Evolutionary conservation across 768 basidiomycete genomes (phyloP).

Genomic region (Rhodotorula kratochvilovae): DNA sequence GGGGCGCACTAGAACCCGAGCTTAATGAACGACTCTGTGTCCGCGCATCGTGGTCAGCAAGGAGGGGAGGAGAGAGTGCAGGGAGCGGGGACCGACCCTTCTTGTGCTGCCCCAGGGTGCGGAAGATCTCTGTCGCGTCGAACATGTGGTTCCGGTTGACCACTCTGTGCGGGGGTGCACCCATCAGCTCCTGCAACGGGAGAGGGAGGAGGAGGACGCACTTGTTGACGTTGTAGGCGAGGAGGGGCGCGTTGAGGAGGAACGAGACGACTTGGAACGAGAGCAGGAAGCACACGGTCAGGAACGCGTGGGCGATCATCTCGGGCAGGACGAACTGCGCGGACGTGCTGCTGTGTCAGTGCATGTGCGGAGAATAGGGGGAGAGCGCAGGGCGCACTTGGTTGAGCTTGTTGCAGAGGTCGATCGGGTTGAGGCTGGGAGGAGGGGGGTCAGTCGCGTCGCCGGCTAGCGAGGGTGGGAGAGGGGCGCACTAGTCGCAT

Average conservation of each 20-base stretch:
- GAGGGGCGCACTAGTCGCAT: slow-evolving; percentile 55
- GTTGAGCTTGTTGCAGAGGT: slow-evolving; percentile 98
- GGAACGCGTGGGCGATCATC: slow-evolving; percentile 88
- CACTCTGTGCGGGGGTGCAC: slow-evolving; percentile 58
- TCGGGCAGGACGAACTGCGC: slow-evolving; percentile 91
- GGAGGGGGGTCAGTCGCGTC: neutral
- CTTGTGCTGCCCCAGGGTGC: slow-evolving; percentile 87
- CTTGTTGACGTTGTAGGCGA: slow-evolving; percentile 93
- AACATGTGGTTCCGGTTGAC: slow-evolving; percentile 94
- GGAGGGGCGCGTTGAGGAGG: slow-evolving; percentile 77
- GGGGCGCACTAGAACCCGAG: slow-evolving; percentile 29
- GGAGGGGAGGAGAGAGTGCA: slow-evolving; percentile 50
- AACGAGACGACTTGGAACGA: slow-evolving; percentile 94
- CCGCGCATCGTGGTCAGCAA: slow-evolving; percentile 78
- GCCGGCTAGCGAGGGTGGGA: neutral
- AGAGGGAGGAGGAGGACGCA: slow-evolving; percentile 51
- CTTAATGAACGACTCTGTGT: slow-evolving; percentile 35
- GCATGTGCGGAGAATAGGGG: neutral
- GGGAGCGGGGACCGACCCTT: slow-evolving; percentile 76
- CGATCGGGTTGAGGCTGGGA: slow-evolving; percentile 95
- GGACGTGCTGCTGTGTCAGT: neutral
- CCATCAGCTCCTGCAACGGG: no score
- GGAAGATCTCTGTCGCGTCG: slow-evolving; percentile 98
- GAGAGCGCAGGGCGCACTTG: slow-evolving; percentile 58
- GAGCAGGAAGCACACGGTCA: slow-evolving; percentile 83